These are phyloP conservation scores for Pneumocystis wakefieldiae DNA, from an alignment of 1,139 yeast genomes.

Conservation along the genomic window DNA sequence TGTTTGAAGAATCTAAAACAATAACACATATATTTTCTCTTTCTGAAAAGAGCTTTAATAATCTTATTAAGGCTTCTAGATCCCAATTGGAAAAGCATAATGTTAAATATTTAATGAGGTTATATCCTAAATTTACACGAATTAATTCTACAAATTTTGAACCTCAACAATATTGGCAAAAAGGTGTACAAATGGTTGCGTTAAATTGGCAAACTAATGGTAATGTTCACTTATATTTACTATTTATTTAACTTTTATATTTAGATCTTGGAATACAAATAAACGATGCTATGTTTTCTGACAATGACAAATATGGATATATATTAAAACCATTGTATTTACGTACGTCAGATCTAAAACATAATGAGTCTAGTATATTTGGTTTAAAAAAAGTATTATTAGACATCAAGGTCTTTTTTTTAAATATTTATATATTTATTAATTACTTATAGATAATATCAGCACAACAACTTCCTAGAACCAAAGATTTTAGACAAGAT, in stretches of 20 bases:
- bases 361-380: constrained; percentile 1
- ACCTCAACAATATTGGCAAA: constrained; percentile 66
- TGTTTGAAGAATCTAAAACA: constrained; percentile 53
- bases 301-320: constrained; percentile 45
- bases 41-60: constrained; percentile 52
- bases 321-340: constrained; percentile 48
- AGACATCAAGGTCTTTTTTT: not conserved
- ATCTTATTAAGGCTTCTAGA: constrained; percentile 47
- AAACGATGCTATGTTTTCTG: constrained; percentile 69
- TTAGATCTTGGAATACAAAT: constrained; percentile 70
- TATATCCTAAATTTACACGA: constrained; percentile 72
- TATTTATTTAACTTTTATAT: not conserved
- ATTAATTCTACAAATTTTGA: constrained; percentile 65
- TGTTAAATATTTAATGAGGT: constrained; percentile 55
- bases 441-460: constrained; percentile 45
- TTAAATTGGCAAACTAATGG: constrained; percentile 85
- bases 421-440: not conserved
- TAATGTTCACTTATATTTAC: not conserved
- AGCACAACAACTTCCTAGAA: constrained; percentile 72
- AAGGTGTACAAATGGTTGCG: constrained; percentile 89
- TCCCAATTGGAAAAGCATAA: constrained; percentile 60
- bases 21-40: constrained; percentile 74
- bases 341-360: constrained; percentile 10
- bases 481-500: constrained; percentile 31
- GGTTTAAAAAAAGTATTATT: constrained; percentile 1